Evolutionary conservation across 169 alveolate species (phyloP).

Genomic region (Sarcocystis neurona): DNA sequence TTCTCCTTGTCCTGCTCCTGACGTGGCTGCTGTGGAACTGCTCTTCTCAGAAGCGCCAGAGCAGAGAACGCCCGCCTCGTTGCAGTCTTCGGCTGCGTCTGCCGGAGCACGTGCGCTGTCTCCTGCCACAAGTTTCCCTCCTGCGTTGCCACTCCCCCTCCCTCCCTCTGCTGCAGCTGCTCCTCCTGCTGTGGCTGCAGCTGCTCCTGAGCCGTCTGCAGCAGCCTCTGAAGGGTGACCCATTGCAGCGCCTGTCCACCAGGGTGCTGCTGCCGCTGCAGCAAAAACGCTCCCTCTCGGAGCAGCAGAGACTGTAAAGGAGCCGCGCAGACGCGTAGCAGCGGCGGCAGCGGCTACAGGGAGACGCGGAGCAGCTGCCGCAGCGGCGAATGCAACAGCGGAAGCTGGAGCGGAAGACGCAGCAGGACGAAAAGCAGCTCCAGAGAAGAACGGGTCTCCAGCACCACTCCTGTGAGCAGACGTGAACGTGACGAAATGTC

Average conservation of each 20-base stretch:
- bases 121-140: not conserved
- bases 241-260: not conserved
- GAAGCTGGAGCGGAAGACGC: not conserved
- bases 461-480: not conserved
- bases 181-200: not conserved
- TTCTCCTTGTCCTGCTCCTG: not conserved
- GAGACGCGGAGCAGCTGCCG: not conserved
- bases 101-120: not conserved
- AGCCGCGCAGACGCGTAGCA: not conserved
- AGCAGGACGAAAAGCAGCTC: not conserved
- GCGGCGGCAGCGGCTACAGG: conserved; percentile 25
- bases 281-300: not conserved
- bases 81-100: not conserved
- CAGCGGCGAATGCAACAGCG: not conserved
- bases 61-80: not conserved
- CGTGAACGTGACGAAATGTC: not conserved
- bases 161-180: not conserved
- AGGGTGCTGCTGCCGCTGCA: not conserved
- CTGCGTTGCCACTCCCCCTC: not conserved
- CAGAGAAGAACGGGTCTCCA: not conserved
- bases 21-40: not conserved
- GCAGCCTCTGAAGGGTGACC: not conserved
- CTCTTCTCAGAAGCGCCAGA: not conserved
- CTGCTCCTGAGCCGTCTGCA: not conserved
- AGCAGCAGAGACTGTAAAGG: not conserved